Base-by-base conservation (phyloP, 2,329 filamentous ascomycete species). In the Chrysoporthe cubensis region DNA sequence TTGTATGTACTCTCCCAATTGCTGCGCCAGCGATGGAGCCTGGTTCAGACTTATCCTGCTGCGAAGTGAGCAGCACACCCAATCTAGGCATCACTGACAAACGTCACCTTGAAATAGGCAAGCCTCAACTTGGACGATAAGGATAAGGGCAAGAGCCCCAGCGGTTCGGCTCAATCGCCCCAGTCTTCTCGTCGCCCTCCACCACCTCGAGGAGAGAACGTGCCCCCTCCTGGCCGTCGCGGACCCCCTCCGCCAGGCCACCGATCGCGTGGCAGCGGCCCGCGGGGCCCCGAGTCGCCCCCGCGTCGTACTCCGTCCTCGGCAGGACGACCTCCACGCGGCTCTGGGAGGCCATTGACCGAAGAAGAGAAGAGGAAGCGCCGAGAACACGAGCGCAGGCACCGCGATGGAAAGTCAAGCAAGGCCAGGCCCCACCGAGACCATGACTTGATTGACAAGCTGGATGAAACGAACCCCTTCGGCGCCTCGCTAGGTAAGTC, bases 391-490 rank as follows among this genome's bases (percentile, higher is more conserved):
- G 80, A 83, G 71, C 78, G 80, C 71, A 81, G 83, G 52, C 79
- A 87, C 69, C 84, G 85, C 48, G 85, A 87, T 69, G 83, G 85
- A 74, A 64, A 67, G 42, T 58, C 56, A 11, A 83, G 82, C 72
- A 74, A 79, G 13, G 84, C 84, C 67, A 79, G 80, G 61, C 78
- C 80, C 14, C 85, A 80, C 73, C 78, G 82, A 64, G 85, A 84
- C 72, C 80, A 98, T 71, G 96, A 99, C 77, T 87, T 98, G 58
- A 98, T 99, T 75, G 96, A 99, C 81, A 95, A 97, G 78, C 84
- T 99, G 72, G 96, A 98, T 81, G 94, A 96, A 71, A 97, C 94
- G 4, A 94, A 94, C 78, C 96, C 98, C 73, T 97, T 97, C 76
- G 95, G 96, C 67, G 93, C 91, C 74, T 94, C 95, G 80, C 43